A percentile compares a stretch with the other conserved stretches of the same genome.
Conservation (phyloP, 1,284 basidiomycete species). For the Ustilago shanxiensis region DNA sequence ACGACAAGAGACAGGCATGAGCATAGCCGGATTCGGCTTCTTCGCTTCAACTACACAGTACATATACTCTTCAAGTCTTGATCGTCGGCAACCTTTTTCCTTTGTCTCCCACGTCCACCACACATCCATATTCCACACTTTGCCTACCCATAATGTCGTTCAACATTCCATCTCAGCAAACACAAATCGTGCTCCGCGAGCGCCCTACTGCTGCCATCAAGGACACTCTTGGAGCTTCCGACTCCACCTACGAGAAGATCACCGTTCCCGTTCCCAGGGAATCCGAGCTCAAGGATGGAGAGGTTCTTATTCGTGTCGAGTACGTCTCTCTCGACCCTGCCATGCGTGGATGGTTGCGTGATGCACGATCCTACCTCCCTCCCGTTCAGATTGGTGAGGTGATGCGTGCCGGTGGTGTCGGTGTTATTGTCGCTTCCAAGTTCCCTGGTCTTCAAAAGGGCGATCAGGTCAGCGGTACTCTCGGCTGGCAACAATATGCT, state of each 20-base stretch:
- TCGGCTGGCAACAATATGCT: conserved; percentile 60
- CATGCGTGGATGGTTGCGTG: conserved; percentile 85
- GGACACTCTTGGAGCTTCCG: conserved; percentile 45
- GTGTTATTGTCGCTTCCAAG: conserved; percentile 75
- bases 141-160: conserved; percentile 30
- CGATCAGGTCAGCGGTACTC: conserved; percentile 53
- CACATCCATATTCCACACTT: conserved; percentile 2
- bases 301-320: conserved; percentile 66
- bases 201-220: conserved; percentile 65
- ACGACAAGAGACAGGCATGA: background rate
- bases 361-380: conserved; percentile 73
- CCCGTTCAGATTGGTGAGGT: conserved; percentile 83
- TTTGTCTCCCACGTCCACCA: too few species aligned
- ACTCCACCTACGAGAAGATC: conserved; percentile 61
- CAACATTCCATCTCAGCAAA: conserved; percentile 40
- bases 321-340: conserved; percentile 68
- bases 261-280: conserved; percentile 38
- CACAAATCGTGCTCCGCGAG: conserved; percentile 65
- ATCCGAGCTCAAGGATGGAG: conserved; percentile 55
- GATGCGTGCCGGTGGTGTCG: conserved; percentile 81
- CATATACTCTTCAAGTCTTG: background rate
- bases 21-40: conserved; percentile 11
- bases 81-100: background rate
- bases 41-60: background rate
- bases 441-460: conserved; percentile 60